phyloP scores from a whole-genome alignment of 1,284 basidiomycete species.

The Puccinia horiana region DNA sequence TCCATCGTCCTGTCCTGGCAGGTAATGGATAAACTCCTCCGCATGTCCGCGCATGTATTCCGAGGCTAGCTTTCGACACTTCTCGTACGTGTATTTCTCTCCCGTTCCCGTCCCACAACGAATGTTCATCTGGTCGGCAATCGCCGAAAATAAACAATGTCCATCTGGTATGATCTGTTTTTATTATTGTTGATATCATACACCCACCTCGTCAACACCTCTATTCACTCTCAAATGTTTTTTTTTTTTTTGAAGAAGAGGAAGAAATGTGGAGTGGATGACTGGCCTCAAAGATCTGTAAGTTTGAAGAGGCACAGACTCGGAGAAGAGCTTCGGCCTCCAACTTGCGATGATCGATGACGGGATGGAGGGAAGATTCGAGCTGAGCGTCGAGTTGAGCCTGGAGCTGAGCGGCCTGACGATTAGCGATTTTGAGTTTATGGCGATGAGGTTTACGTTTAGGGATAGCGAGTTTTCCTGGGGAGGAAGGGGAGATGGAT shows the following conservation, averaged over 20 bases:
- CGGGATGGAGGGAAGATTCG: not conserved
- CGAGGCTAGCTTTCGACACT: slow-evolving; percentile 71
- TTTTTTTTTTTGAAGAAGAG: not conserved
- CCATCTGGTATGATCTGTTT: slow-evolving; percentile 85
- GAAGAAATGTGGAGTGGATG: not conserved
- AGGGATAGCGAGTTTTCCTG: not conserved
- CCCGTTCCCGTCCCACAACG: slow-evolving; percentile 33
- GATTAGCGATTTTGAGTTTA: slow-evolving; percentile 22
- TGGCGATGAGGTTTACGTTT: slow-evolving; percentile 4
- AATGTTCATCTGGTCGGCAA: slow-evolving; percentile 72
- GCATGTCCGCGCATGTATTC: slow-evolving; percentile 79
- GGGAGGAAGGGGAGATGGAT: slow-evolving; percentile 7
- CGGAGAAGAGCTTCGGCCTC: slow-evolving; percentile 1
- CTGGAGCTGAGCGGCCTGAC: slow-evolving; percentile 13
- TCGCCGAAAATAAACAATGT: slow-evolving; percentile 88
- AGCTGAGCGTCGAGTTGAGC: slow-evolving; percentile 8
- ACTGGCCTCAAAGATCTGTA: slow-evolving; percentile 36
- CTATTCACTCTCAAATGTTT: no score
- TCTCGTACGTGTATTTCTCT: slow-evolving; percentile 56
- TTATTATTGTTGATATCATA: not conserved
- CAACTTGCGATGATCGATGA: slow-evolving; percentile 10
- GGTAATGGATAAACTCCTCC: slow-evolving; percentile 91
- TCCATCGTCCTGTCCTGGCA: slow-evolving; percentile 78
- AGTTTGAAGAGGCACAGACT: not conserved
- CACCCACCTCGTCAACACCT: not conserved